Evolutionary conservation across 371 early-diverging fungal genomes (phyloP).

Genomic region (Mortierella sp.): DNA sequence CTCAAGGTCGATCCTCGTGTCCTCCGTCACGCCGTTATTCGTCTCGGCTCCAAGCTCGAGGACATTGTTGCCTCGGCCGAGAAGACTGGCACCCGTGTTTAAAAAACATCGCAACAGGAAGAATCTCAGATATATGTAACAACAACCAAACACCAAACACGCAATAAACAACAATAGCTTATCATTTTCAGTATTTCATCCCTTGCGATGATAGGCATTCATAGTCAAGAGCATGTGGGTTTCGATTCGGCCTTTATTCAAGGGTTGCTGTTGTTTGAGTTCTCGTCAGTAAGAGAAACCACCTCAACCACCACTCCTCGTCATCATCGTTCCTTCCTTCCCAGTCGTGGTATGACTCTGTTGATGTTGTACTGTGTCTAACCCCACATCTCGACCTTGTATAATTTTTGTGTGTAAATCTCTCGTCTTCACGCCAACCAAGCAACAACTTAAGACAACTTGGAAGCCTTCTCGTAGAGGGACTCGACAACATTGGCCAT

Average conservation of each 20-base stretch:
- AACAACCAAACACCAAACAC: neutral
- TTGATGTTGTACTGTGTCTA: neutral
- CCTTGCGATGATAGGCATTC: neutral
- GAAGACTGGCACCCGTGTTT: constrained; percentile 61
- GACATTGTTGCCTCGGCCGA: constrained; percentile 72
- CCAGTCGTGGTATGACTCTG: neutral
- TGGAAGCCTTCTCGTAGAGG: constrained; percentile 89
- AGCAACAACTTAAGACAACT: constrained; percentile 33
- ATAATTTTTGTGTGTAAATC: neutral
- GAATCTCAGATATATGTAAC: neutral
- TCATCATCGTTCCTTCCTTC: neutral
- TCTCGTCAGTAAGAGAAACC: neutral
- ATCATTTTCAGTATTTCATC: neutral
- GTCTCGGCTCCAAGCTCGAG: constrained; percentile 78
- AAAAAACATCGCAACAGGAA: neutral
- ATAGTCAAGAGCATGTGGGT: neutral
- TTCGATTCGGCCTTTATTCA: neutral
- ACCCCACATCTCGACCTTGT: constrained; percentile 1
- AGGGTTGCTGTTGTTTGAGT: neutral
- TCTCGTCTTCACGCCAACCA: neutral
- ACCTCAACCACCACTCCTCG: neutral
- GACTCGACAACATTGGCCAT: constrained; percentile 96
- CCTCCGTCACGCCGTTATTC: constrained; percentile 82
- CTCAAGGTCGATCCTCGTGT: constrained; percentile 82
- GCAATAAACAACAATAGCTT: neutral